These are phyloP conservation scores for Venturia oleaginea DNA, from an alignment of 2,329 filamentous ascomycete species.

Conservation along the genomic window DNA sequence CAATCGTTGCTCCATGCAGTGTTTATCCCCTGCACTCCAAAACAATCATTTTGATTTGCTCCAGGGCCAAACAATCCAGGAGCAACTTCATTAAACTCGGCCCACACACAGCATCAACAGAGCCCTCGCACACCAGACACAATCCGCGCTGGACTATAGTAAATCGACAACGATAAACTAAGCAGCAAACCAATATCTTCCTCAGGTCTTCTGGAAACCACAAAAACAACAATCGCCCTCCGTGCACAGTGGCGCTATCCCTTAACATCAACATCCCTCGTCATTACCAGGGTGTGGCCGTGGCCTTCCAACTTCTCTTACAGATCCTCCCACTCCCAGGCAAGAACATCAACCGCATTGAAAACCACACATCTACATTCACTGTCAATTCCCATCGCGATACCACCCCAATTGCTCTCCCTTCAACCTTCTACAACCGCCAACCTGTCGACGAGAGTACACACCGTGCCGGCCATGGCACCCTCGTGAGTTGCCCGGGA, in stretches of 20 bases:
- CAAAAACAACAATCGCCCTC: neutral
- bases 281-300: neutral
- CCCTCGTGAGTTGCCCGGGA: conserved; percentile 9
- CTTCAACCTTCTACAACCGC: neutral
- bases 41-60: neutral
- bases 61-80: neutral
- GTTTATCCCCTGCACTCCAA: neutral
- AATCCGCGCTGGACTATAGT: neutral
- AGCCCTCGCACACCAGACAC: neutral
- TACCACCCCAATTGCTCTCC: neutral
- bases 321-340: neutral
- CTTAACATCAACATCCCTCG: conserved; percentile 7
- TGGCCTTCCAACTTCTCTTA: neutral
- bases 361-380: neutral
- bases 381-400: neutral
- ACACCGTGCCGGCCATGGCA: conserved; percentile 14
- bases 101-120: neutral
- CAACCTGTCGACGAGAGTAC: conserved; percentile 9
- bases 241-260: conserved; percentile 1
- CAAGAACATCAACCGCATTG: neutral
- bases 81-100: neutral
- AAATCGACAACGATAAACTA: neutral
- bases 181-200: neutral
- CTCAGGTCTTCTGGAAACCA: neutral
- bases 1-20: neutral